Evolutionary conservation across 306 rosid species (phyloP), one percentile per base, ranked within the genome.

Genomic region (Crotalaria pallida): DNA sequence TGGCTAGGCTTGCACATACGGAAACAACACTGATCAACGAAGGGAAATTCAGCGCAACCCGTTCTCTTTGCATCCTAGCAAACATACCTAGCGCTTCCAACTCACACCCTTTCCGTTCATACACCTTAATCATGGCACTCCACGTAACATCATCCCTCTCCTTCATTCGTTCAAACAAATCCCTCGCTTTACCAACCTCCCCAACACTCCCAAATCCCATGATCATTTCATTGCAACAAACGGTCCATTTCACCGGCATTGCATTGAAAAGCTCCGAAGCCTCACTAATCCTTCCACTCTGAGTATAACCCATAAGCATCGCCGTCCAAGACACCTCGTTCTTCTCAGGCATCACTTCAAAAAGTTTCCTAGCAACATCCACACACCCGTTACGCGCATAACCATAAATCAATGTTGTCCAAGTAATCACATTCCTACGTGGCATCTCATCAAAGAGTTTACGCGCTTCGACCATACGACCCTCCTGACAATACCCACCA

Each of bases 311-410:
- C 79, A 69, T 82, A 9, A 82, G 82, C 89, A 85, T 85, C 5
- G 74, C 86, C 0, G 86, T 82, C 89, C 89, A 82, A 47, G 89
- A 76, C 74, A 85, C 86, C 73, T 82, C 89, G 76, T 82, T 79
- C 72, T 58, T 79, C 71, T 59, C 82, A 0, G 84, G 86, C 89
- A 85, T 85, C 63, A 85, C 86, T 45, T 85, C 86, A 47, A 85
- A 85, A 62, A 82, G 84, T 71, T 85, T 85, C 74, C 89, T 76
- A 7, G 86, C 89, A 38, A 85, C 65, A 63, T 85, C 89, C 50
- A 82, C 82, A 17, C 21, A 67, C 67, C 76, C 69, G n/a, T 86
- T 79, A 49, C 77, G 78, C 2, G 77, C 82, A 67, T 86, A 86
- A 60, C 87, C 88, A 1, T 86, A 82, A 65, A 86, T 58, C 87